These are phyloP conservation scores for Paramecium bursaria DNA, from an alignment of 73 alveolate species.

Conservation along the genomic window DNA sequence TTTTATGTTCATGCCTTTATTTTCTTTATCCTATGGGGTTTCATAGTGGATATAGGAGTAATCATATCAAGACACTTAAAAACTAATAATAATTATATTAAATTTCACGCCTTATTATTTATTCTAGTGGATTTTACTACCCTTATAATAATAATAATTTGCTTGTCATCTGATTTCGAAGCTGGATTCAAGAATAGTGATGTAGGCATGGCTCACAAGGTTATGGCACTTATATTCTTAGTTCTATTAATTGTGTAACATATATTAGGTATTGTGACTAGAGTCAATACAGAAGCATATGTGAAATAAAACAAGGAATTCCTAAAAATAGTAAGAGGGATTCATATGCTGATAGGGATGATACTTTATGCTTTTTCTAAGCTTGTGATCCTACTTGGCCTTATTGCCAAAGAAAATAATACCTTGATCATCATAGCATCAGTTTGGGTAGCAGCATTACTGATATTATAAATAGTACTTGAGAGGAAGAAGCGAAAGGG, in stretches of 20 bases:
- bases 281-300: not conserved
- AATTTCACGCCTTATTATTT: not conserved
- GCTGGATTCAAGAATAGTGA: not conserved
- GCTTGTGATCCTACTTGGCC: not conserved
- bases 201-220: not conserved
- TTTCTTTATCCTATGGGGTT: slow-evolving; percentile 8
- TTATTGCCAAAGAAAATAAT: not conserved
- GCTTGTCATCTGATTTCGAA: not conserved
- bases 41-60: slow-evolving; percentile 6
- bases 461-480: not conserved
- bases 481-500: not conserved
- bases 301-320: not conserved
- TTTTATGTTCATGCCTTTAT: slow-evolving; percentile 14
- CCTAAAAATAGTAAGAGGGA: not conserved
- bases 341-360: not conserved
- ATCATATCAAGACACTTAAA: slow-evolving; percentile 9
- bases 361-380: not conserved
- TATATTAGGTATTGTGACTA: not conserved
- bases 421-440: not conserved
- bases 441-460: not conserved
- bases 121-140: slow-evolving; percentile 1
- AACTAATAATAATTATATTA: not conserved
- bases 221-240: not conserved
- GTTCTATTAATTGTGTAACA: not conserved
- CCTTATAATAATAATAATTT: not conserved